Base-by-base conservation (phyloP, 192 early-diverging fungal genomes). In the Coemansia sp. region DNA sequence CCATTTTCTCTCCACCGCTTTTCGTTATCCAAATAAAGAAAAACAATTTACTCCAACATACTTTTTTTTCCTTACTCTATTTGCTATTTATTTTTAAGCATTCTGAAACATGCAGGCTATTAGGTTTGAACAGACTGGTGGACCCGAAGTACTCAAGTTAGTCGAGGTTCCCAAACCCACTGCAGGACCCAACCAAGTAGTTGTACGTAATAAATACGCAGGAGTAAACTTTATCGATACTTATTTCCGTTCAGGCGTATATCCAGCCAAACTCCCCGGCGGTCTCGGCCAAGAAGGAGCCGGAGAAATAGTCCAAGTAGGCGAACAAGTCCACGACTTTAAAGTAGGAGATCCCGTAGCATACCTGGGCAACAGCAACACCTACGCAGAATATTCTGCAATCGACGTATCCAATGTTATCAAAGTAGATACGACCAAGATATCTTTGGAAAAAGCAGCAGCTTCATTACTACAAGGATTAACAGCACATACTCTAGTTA, bases 211-310 rank as follows among this genome's bases (percentile, higher is more conserved):
- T 73, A 58, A 74, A 1, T 86, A 70, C 42, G 76, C 83, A 9
- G 93, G 93, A 4, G 80, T 97, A 32, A 97, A 95, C 74, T 91
- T 84, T 41, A 91, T 95, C 48, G 94, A 97, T 65, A 95, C 85
- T 0, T 92, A 93, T 65, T 90, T 89, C 38, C 85, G 93, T 42
- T 76, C 76, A 11, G 93, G 93, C 26, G 67, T 90, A 8, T 93
- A 93, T 58, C 76, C 73, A 32, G 43, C 83, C 9, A 43, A 78
- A 3, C 57, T 87, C 2, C 90, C 90, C 3, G 81, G 78, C 29
- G 76, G 82, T 38, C 70, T 87, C 23, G 94, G 94, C 23, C 74
- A 85, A 15, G 94, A 97, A 71, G 92, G 73, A 8, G 67, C 87
- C 4, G 94, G 92, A 40, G 72, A 86, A 35, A 85, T 97, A 9